Conservation (phyloP, 306 rosid species). For the Cucurbita pepo region DNA sequence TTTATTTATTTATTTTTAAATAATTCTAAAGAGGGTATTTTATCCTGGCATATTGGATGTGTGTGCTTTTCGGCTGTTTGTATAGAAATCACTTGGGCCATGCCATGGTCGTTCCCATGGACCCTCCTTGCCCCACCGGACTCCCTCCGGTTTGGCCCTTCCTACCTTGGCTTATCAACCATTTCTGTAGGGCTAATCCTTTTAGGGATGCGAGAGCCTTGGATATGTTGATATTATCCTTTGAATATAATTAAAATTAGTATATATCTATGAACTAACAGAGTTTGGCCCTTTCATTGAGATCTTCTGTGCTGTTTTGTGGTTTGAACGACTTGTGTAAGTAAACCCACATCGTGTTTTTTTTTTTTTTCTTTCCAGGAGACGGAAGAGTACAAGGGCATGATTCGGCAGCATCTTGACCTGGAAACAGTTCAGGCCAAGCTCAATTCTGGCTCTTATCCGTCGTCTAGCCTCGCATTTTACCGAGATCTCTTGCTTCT, state of each 20-base stretch:
- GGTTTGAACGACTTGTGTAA: not conserved
- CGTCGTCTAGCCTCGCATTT: constrained; percentile 23
- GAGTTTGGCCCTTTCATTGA: not conserved
- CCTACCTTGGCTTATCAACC: not conserved
- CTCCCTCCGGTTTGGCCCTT: not conserved
- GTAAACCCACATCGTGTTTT: not conserved
- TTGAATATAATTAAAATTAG: not conserved
- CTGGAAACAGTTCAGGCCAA: constrained; percentile 35
- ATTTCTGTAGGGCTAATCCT: not conserved
- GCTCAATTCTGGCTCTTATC: constrained; percentile 38
- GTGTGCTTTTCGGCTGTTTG: not conserved
- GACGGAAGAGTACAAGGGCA: constrained; percentile 33
- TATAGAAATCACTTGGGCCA: not conserved
- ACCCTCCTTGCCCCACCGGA: not conserved
- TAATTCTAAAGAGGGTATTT: not conserved
- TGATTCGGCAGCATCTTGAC: constrained; percentile 47
- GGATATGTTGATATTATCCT: not conserved
- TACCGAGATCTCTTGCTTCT: constrained; percentile 53
- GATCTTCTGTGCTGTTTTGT: not conserved
- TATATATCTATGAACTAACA: not conserved
- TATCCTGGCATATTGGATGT: not conserved
- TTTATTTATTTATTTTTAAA: too few species aligned
- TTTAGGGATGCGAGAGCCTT: not conserved
- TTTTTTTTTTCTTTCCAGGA: constrained; percentile 18
- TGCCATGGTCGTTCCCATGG: too few species aligned